Conservation (phyloP, 2,329 filamentous ascomycete genomes). For the Didymella exigua region DNA sequence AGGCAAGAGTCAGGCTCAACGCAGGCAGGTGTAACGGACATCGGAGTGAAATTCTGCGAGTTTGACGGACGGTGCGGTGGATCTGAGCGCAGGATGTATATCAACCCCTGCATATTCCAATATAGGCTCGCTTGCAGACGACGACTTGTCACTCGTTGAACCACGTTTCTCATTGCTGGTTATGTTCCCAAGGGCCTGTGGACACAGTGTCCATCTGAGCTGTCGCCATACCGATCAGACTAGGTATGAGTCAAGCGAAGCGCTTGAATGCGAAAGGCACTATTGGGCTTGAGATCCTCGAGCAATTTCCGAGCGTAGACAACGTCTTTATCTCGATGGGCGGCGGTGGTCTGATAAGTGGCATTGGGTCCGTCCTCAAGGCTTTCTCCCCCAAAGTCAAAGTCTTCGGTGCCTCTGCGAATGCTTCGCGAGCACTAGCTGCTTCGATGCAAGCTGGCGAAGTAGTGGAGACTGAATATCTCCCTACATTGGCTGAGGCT, state of each 20-base stretch:
- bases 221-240: not conserved
- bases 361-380: slow-evolving; percentile 4
- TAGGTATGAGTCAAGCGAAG: not conserved
- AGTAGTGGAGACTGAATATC: slow-evolving; percentile 8
- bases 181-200: not conserved
- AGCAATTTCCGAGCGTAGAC: slow-evolving; percentile 1
- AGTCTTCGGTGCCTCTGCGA: slow-evolving; percentile 4
- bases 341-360: slow-evolving; percentile 9
- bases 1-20: not conserved
- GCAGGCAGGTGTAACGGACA: not conserved
- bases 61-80: not conserved
- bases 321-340: slow-evolving; percentile 10
- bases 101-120: not conserved
- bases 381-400: not conserved
- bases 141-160: not conserved
- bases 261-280: not conserved
- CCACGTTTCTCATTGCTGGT: not conserved
- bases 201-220: too few species aligned
- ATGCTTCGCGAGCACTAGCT: not conserved
- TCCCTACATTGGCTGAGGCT: slow-evolving; percentile 4
- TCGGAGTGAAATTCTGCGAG: not conserved
- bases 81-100: not conserved
- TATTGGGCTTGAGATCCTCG: slow-evolving; percentile 5
- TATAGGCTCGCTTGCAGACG: not conserved
- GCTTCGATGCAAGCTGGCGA: not conserved